A percentile compares a stretch with the other conserved stretches of the same genome.
These are phyloP conservation scores for Phytophthora hybrid DNA, from an alignment of 352 stramenopile genomes.

Conservation along the genomic window DNA sequence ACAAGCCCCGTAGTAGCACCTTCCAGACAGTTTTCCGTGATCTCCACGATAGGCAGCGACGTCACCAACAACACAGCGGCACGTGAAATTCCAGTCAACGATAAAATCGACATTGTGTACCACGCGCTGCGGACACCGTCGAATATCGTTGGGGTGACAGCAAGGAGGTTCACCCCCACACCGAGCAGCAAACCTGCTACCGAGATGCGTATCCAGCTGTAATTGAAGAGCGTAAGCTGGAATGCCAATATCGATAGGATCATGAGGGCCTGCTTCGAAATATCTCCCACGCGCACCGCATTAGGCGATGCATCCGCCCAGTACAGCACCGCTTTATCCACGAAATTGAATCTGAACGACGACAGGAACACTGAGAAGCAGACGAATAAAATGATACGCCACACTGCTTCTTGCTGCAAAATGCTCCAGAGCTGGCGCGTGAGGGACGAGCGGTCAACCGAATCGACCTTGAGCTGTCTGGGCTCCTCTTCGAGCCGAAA, in stretches of 20 bases:
- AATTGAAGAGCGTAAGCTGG: constrained; percentile 72
- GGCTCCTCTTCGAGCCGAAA: constrained; percentile 77
- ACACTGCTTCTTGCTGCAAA: constrained; percentile 79
- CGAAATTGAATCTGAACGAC: constrained; percentile 75
- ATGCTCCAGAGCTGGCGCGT: constrained; percentile 75
- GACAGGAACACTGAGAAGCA: constrained; percentile 65
- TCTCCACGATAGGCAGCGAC: constrained; percentile 73
- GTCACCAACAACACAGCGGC: constrained; percentile 58
- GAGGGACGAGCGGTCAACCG: constrained; percentile 66
- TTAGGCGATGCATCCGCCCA: constrained; percentile 60
- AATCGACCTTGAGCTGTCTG: constrained; percentile 77
- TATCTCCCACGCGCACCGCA: constrained; percentile 46
- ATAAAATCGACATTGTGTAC: constrained; percentile 58
- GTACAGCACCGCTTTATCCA: constrained; percentile 48
- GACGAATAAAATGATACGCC: constrained; percentile 79
- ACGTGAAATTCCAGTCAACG: constrained; percentile 52
- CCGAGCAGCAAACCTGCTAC: constrained; percentile 52
- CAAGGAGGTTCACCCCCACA: constrained; percentile 44
- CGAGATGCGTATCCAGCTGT: constrained; percentile 73
- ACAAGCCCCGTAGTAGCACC: constrained; percentile 72
- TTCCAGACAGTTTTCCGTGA: constrained; percentile 79
- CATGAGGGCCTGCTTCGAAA: constrained; percentile 56
- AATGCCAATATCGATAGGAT: constrained; percentile 60
- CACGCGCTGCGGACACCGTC: constrained; percentile 49
- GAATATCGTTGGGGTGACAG: constrained; percentile 61